These are phyloP conservation scores for Inga leiocalycina DNA, from an alignment of 306 rosid genomes.

Conservation along the genomic window DNA sequence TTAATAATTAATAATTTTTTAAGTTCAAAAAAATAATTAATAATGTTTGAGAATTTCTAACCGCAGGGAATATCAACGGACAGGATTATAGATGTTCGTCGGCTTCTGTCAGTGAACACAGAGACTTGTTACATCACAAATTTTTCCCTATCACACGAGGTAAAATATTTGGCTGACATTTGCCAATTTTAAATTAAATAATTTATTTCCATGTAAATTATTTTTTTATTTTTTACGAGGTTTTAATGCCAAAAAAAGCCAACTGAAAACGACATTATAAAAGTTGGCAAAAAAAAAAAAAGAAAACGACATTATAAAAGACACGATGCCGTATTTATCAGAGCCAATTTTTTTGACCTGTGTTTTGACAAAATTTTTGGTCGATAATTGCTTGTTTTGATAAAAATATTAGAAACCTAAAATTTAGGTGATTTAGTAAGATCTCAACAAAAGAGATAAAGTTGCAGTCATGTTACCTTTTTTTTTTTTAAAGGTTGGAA, in stretches of 20 bases:
- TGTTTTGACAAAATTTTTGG: constrained; percentile 18
- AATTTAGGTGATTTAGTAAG: background rate
- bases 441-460: background rate
- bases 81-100: constrained; percentile 77
- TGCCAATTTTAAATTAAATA: background rate
- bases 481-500: background rate
- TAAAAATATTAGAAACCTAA: background rate
- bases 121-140: constrained; percentile 81
- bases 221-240: background rate
- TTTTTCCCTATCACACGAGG: constrained; percentile 84
- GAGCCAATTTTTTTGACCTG: constrained; percentile 18
- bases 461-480: background rate
- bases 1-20: background rate
- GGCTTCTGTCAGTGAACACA: constrained; percentile 64
- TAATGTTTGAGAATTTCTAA: background rate
- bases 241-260: constrained; percentile 1
- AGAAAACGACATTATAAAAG: constrained; percentile 9
- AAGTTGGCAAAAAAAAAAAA: no score
- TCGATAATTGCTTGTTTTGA: background rate
- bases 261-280: background rate
- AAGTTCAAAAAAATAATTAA: background rate
- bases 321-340: constrained; percentile 4
- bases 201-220: background rate
- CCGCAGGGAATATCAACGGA: constrained; percentile 98
- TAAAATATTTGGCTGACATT: constrained; percentile 23